These are phyloP conservation scores for Dendrocalamus sinicus DNA, from an alignment of 176 grass and related monocot genomes.

Conservation along the genomic window DNA sequence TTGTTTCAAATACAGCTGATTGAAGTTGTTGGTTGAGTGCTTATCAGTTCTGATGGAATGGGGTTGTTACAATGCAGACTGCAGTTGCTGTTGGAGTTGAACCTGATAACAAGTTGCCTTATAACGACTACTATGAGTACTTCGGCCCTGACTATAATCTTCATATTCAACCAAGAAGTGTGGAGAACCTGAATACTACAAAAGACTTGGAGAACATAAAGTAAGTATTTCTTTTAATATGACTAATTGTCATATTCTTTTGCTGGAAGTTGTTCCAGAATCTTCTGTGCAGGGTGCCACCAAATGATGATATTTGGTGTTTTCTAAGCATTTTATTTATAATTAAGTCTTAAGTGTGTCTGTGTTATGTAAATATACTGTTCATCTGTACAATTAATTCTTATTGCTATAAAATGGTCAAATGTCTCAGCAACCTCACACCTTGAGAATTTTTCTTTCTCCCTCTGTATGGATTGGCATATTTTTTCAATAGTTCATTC, in stretches of 20 bases:
- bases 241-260: constrained; percentile 21
- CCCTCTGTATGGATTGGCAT: neutral
- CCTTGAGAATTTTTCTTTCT: neutral
- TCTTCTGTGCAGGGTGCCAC: constrained; percentile 2
- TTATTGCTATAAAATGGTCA: constrained; percentile 3
- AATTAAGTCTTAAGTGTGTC: constrained; percentile 23
- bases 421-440: neutral
- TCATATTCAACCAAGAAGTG: constrained; percentile 75
- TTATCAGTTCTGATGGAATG: constrained; percentile 33
- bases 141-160: constrained; percentile 85
- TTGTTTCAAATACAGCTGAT: constrained; percentile 3
- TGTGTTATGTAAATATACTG: constrained; percentile 2
- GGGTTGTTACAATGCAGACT: constrained; percentile 55
- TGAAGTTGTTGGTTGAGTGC: constrained; percentile 32
- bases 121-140: constrained; percentile 95
- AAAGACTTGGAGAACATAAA: constrained; percentile 84
- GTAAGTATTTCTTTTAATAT: constrained; percentile 47
- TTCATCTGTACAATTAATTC: constrained; percentile 10
- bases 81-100: constrained; percentile 95
- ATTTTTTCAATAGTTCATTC: neutral
- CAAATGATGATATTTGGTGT: constrained; percentile 24
- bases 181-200: constrained; percentile 69
- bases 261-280: constrained; percentile 2
- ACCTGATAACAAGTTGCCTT: constrained; percentile 85
- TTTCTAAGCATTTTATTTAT: constrained; percentile 20